These are phyloP conservation scores for Boletus subparvulus DNA, from an alignment of 768 basidiomycete species.

Conservation along the genomic window DNA sequence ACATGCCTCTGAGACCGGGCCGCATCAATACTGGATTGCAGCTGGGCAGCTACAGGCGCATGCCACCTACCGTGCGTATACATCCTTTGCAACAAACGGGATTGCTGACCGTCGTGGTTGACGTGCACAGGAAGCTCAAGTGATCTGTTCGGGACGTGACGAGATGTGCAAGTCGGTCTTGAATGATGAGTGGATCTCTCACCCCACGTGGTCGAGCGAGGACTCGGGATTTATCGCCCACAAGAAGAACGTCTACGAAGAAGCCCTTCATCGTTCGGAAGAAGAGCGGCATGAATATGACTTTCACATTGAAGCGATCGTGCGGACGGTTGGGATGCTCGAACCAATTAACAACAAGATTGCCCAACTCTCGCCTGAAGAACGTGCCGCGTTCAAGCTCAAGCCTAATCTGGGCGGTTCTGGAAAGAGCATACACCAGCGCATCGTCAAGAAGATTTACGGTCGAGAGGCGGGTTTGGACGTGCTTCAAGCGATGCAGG, in stretches of 20 bases:
- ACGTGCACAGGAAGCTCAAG: conserved; percentile 68
- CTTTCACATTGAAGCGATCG: conserved; percentile 95
- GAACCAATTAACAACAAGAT: conserved; percentile 93
- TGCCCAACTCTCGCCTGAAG: conserved; percentile 71
- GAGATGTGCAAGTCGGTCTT: conserved; percentile 95
- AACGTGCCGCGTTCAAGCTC: conserved; percentile 76
- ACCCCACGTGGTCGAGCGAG: conserved; percentile 93
- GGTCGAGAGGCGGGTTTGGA: conserved; percentile 82
- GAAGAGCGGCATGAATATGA: conserved; percentile 99
- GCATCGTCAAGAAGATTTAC: conserved; percentile 97
- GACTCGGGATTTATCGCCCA: conserved; percentile 88
- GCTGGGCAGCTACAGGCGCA: conserved; percentile 86
- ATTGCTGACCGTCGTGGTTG: conserved; percentile 1
- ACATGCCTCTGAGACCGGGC: conserved; percentile 45
- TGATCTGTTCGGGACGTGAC: conserved; percentile 92
- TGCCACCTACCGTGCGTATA: conserved; percentile 73
- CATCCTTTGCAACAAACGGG: neutral
- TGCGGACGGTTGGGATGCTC: conserved; percentile 84
- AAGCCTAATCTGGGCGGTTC: conserved; percentile 87
- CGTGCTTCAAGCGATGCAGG: conserved; percentile 86
- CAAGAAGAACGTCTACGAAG: conserved; percentile 95
- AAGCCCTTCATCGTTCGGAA: conserved; percentile 92
- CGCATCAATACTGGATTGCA: conserved; percentile 67
- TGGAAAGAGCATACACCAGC: conserved; percentile 83
- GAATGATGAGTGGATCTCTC: conserved; percentile 98